Conservation (phyloP, 2,329 filamentous ascomycete species). For the Lachnellula cervina region DNA sequence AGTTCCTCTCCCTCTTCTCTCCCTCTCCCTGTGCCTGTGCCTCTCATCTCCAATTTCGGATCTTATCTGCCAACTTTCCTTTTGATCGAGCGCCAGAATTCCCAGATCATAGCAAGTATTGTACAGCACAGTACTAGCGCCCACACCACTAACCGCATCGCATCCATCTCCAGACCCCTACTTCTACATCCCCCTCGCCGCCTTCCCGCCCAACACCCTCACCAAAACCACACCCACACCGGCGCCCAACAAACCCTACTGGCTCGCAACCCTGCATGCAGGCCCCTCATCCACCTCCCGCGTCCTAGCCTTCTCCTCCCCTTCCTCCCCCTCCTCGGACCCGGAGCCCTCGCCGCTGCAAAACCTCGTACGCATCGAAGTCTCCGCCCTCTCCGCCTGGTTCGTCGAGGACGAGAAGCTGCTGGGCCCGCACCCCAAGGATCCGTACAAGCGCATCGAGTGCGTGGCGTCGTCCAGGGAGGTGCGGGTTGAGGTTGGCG, state of each 20-base stretch:
- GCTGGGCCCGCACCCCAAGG: conserved; percentile 56
- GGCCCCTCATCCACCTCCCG: conserved; percentile 3
- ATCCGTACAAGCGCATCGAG: conserved; percentile 62
- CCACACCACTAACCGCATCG: background rate
- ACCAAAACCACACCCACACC: conserved; percentile 29
- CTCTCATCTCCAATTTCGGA: background rate
- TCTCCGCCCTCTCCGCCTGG: conserved; percentile 33
- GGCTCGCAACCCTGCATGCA: conserved; percentile 8
- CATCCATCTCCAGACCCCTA: conserved; percentile 35
- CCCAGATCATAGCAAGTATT: background rate
- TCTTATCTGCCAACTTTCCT: background rate
- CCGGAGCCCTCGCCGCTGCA: conserved; percentile 1
- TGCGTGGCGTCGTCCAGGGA: conserved; percentile 50
- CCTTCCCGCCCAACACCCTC: conserved; percentile 5
- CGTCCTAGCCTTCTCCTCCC: conserved; percentile 7
- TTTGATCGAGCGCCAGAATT: background rate
- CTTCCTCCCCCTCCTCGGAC: background rate
- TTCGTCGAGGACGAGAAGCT: conserved; percentile 57
- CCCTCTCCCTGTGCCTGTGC: no score
- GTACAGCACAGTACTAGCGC: background rate
- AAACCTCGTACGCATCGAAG: conserved; percentile 16
- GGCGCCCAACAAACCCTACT: conserved; percentile 31
- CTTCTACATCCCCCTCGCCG: conserved; percentile 35
- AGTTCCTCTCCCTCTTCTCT: background rate
- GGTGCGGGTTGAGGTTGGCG: conserved; percentile 45